A percentile compares a stretch with the other conserved stretches of the same genome.
Evolutionary conservation across 441 rosid species (phyloP).

Genomic region (Syzygium syzygioides): DNA sequence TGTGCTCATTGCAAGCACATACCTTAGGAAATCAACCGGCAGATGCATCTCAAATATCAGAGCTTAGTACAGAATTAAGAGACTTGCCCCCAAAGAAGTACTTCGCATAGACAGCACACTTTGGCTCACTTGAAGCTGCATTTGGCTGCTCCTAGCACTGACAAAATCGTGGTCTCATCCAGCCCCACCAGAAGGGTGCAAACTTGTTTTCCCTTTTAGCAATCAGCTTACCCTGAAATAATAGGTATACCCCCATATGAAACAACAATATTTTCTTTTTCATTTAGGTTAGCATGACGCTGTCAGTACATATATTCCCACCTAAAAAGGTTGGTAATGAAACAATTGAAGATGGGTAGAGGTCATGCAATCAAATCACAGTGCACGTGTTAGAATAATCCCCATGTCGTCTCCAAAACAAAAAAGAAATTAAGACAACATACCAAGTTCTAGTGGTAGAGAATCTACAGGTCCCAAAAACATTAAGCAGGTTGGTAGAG

Average conservation of each 20-base stretch:
- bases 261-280: neutral
- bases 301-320: neutral
- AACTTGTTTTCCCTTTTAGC: conserved; percentile 6
- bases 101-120: conserved; percentile 1
- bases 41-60: conserved; percentile 30
- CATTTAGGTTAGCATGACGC: neutral
- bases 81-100: conserved; percentile 10
- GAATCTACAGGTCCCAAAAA: neutral
- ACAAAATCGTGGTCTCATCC: conserved; percentile 28
- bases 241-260: neutral
- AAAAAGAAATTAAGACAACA: neutral
- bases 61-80: conserved; percentile 10
- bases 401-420: neutral
- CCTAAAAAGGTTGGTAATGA: neutral
- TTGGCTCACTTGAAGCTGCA: conserved; percentile 19
- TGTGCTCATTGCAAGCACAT: conserved; percentile 25
- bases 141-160: conserved; percentile 6
- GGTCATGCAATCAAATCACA: neutral
- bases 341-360: neutral
- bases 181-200: conserved; percentile 5
- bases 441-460: neutral
- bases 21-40: conserved; percentile 37
- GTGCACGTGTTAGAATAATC: neutral
- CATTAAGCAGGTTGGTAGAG: neutral
- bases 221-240: conserved; percentile 21